Evolutionary conservation across 768 basidiomycete genomes (phyloP), one percentile per base, ranked within the genome.

Genomic region (Termitomyces titanicus): DNA sequence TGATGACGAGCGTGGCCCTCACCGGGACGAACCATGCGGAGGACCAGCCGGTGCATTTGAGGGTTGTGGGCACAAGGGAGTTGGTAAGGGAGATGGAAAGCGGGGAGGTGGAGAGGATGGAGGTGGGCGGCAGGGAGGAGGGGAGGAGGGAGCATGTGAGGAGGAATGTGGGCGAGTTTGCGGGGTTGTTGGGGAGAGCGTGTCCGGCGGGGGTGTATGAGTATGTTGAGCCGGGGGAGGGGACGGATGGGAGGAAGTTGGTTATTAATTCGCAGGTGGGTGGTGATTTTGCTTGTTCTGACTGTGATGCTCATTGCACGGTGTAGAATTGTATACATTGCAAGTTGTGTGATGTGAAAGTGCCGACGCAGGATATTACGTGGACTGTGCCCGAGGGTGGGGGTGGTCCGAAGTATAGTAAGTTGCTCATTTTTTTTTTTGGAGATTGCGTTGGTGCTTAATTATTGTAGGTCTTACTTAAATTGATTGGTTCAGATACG

Each of bases 131-230:
- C 47, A 81, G 79, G 39, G 62, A 74, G 12, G 68, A 68, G 24
- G 68, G 76, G 31, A 72, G 83, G 47, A 72, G 72, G 45, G 74
- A 81, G 22, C 96, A 98, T 66, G 92, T 96, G 6, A 67, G 79
- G 54, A 72, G 72, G 39, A 98, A 98, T 68, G 79, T 86, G 0
- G 77, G 76, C 46, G 83, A 91, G 62, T 99, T 86, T 66, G 96
- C 90, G 0, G 93, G 94, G 7, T 68, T 98, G 24, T 77, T 99
- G n/a, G 88, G 88, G 0, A 79, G 84, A 5, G 95, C 88, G 4
- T 99, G 96, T 70, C 96, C 96, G 1, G 96, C 97, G 0, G 92
- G 85, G 4, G 96, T 98, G 38, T 99, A 99, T 68, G 96, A 99
- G 72, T 99, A 99, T 65, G 87, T 95, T 3, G 83, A 90, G 29